Evolutionary conservation across 106 monocot species (phyloP).

Genomic region (Dactylorhiza incarnata): DNA sequence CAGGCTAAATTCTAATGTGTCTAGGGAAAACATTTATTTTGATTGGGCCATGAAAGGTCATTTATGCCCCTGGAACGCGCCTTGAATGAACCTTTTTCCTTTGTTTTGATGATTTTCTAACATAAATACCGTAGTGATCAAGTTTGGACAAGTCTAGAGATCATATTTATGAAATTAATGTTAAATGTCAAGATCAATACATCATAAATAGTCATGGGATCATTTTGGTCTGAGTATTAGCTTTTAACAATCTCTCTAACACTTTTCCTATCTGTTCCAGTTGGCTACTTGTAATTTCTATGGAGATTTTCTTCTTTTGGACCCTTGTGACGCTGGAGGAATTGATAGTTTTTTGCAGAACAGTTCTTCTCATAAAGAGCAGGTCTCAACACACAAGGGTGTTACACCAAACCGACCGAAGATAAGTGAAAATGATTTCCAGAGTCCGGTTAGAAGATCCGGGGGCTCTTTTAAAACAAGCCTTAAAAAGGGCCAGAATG

Average conservation of each 20-base stretch:
- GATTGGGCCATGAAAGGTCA: too few species aligned
- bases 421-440: conserved; percentile 20
- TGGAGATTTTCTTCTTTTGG: conserved; percentile 86
- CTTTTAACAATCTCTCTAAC: background rate
- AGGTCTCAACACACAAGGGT: conserved; percentile 10
- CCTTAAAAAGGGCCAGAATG: conserved; percentile 8
- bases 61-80: too few species aligned
- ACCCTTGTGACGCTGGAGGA: conserved; percentile 74
- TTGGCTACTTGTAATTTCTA: conserved; percentile 80
- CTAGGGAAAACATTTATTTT: too few species aligned
- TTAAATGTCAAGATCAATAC: background rate
- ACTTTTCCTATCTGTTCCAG: conserved; percentile 26
- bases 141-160: too few species aligned
- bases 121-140: background rate
- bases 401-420: conserved; percentile 38
- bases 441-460: conserved; percentile 43
- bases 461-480: conserved; percentile 35
- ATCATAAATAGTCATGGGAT: background rate
- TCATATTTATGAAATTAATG: too few species aligned
- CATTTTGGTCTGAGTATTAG: background rate
- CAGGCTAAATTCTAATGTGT: too few species aligned
- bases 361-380: conserved; percentile 30
- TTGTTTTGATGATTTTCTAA: conserved; percentile 6
- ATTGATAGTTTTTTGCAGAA: conserved; percentile 45
- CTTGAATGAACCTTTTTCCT: too few species aligned